Conservation (phyloP, 768 basidiomycete genomes). For the Serendipita indica region DNA sequence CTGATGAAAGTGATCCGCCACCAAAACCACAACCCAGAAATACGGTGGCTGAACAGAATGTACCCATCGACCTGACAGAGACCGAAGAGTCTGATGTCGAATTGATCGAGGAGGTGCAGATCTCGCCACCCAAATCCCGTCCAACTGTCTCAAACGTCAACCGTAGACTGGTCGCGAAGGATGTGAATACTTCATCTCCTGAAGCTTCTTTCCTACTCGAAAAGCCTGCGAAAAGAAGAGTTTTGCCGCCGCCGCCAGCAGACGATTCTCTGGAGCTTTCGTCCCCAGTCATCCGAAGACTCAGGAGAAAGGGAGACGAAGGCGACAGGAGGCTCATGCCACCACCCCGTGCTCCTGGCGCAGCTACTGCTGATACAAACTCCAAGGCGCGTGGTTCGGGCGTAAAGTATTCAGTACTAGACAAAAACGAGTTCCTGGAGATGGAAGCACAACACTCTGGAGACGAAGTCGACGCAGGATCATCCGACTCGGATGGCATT, state of each 20-base stretch:
- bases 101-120: not conserved
- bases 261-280: not conserved
- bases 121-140: not conserved
- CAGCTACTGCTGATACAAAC: too few relatives aligned
- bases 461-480: constrained; percentile 56
- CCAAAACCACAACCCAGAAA: too few relatives aligned
- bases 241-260: not conserved
- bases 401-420: not conserved
- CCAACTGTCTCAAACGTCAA: not conserved
- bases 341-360: not conserved
- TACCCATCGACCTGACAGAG: not conserved
- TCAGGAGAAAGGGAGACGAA: not conserved
- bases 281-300: not conserved
- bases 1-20: not conserved
- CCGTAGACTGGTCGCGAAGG: too few relatives aligned
- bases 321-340: not conserved
- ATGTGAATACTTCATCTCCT: not conserved
- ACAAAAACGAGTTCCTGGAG: constrained; percentile 34
- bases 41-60: not conserved
- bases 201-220: not conserved
- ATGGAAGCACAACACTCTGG: constrained; percentile 66
- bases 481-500: constrained; percentile 35
- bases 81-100: not conserved
- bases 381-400: too few relatives aligned
- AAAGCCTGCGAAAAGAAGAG: too few relatives aligned